phyloP scores from a whole-genome alignment of 2,329 filamentous ascomycete genomes.

The Xylaria digitata region DNA sequence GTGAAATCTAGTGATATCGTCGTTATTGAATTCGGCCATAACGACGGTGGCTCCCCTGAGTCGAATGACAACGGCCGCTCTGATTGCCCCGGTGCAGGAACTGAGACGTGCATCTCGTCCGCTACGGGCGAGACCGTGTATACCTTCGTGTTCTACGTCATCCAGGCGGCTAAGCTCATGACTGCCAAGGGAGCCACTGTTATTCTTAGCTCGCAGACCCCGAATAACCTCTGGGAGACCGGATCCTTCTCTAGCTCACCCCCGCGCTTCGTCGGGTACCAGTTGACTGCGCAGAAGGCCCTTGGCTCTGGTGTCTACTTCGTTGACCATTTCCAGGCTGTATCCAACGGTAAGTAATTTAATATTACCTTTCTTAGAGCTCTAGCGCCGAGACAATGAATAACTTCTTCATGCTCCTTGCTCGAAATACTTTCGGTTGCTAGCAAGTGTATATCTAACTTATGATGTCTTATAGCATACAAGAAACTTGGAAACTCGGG shows the following conservation, averaged over 20 bases:
- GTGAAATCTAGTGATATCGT: constrained; percentile 70
- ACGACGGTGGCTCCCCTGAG: constrained; percentile 69
- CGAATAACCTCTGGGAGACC: constrained; percentile 71
- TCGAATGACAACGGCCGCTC: constrained; percentile 69
- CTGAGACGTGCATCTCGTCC: constrained; percentile 61
- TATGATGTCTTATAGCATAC: constrained; percentile 50
- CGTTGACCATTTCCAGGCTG: constrained; percentile 68
- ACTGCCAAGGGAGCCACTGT: constrained; percentile 69
- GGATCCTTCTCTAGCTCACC: constrained; percentile 60
- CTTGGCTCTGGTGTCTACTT: constrained; percentile 55
- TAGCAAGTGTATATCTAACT: background rate
- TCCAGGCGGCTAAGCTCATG: constrained; percentile 47
- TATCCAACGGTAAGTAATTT: constrained; percentile 53
- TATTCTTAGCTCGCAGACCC: constrained; percentile 67
- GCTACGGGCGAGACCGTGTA: constrained; percentile 48
- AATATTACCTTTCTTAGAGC: background rate
- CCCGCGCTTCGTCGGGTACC: constrained; percentile 67
- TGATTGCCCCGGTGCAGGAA: constrained; percentile 65
- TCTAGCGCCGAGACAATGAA: background rate
- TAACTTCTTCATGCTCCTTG: background rate
- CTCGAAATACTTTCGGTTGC: background rate
- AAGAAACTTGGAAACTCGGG: constrained; percentile 57
- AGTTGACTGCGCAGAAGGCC: constrained; percentile 37
- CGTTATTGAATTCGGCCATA: constrained; percentile 77
- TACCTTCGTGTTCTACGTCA: constrained; percentile 49